A percentile compares a stretch with the other conserved stretches of the same genome.
phyloP scores from a whole-genome alignment of 2,329 filamentous ascomycete species.

The Aureobasidium sp. region DNA sequence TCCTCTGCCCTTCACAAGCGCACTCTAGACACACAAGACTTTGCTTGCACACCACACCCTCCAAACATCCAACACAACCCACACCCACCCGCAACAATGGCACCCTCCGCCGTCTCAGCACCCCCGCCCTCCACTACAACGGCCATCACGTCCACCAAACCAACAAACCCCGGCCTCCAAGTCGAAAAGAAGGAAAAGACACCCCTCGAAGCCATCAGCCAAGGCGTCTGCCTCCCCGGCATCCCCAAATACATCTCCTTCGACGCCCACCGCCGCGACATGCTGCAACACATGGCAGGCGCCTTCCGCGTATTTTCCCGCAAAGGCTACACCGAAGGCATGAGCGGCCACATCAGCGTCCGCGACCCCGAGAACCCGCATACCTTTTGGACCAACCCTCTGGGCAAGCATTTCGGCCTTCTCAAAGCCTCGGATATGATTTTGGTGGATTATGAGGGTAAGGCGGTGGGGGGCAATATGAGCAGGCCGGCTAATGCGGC shows the following conservation, averaged over 20 bases:
- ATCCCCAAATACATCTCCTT: slow-evolving; percentile 49
- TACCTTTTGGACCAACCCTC: slow-evolving; percentile 61
- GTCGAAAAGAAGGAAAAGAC: slow-evolving; percentile 22
- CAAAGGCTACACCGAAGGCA: slow-evolving; percentile 58
- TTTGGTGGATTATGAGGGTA: slow-evolving; percentile 54
- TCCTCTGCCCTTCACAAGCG: background rate
- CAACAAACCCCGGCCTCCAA: slow-evolving; percentile 13
- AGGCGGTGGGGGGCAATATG: slow-evolving; percentile 54
- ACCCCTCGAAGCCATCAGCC: slow-evolving; percentile 33
- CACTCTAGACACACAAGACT: background rate
- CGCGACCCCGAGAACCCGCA: slow-evolving; percentile 54
- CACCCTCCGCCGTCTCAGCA: slow-evolving; percentile 11
- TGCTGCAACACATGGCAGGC: slow-evolving; percentile 54
- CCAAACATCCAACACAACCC: background rate
- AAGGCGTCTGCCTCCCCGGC: slow-evolving; percentile 39
- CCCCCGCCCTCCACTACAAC: background rate
- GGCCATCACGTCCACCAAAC: slow-evolving; percentile 14
- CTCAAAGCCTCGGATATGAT: slow-evolving; percentile 60
- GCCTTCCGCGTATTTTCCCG: slow-evolving; percentile 61
- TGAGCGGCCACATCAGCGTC: slow-evolving; percentile 59
- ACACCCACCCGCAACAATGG: slow-evolving; percentile 3
- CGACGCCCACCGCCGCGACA: slow-evolving; percentile 52
- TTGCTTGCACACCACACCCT: background rate
- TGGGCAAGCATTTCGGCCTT: slow-evolving; percentile 56
- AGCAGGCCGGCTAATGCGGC: slow-evolving; percentile 55